Base-by-base conservation (phyloP, 768 basidiomycete species). In the Leccinum longicurvipes region DNA sequence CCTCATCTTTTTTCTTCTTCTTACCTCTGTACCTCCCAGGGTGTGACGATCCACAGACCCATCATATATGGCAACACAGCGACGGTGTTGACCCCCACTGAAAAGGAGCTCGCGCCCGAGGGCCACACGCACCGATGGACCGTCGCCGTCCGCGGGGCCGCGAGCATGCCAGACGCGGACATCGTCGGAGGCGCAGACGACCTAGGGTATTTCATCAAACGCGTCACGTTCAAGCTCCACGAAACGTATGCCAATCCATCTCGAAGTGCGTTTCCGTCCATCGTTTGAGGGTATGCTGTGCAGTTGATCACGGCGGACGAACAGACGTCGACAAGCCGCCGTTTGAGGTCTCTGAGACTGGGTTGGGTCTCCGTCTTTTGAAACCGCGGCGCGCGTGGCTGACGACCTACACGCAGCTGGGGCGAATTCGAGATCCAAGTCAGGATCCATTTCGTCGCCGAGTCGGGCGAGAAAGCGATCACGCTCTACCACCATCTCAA, bases 401-500 rank as follows among this genome's bases (percentile, higher is more conserved):
- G 0, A 10, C 6, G 32, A 21, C 11, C 12, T 23, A 24, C 12
- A 4, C 24, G 3, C 47, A 92, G 90, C 47, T 99, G 97, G 97
- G 97, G 97, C 62, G 97, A 99, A 76, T 99, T 99, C 74, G 93
- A 97, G 66, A 89, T 98, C 60, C 84, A 88, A 65, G 95, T 99
- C 60, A 84, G 90, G 50, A 86, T 99, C 52, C 88, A 86, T 48
- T 98, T 98, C 74, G 79, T 93, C 29, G 72, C 82, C 51, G 97
- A 99, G 72, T 85, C 93, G 4, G 88, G 85, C 48, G 97, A 98
- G 71, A 98, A 98, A 68, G 82, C 92, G 17, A 77, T 98, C 60
- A 81, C 82, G 4, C 76, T 97, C 54, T 89, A 91, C 60, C 97
- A 99, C 73, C 91, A 96, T 66, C 86, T 99, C 67, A 98, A 98